These are phyloP conservation scores for Rhodotorula sp. DNA, from an alignment of 1,284 basidiomycete species.

Conservation along the genomic window DNA sequence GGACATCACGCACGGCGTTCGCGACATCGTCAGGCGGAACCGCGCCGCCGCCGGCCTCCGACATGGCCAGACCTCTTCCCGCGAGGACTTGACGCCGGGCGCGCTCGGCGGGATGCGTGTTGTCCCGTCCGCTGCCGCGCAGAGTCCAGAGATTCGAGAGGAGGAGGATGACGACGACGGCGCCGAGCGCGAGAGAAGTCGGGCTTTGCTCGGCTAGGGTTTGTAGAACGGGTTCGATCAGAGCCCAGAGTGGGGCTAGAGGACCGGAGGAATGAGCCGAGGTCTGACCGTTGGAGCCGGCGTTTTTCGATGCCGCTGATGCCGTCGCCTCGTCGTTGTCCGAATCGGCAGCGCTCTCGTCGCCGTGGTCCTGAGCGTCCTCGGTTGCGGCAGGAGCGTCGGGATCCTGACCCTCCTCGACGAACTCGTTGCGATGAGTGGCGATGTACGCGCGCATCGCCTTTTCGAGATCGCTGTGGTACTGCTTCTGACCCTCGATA, in stretches of 20 bases:
- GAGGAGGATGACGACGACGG: conserved; percentile 47
- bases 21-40: conserved; percentile 45
- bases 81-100: background rate
- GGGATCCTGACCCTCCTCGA: conserved; percentile 69
- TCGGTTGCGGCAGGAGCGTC: conserved; percentile 8
- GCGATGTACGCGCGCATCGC: conserved; percentile 84
- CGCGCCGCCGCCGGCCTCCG: background rate
- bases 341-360: background rate
- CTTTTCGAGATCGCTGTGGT: conserved; percentile 78
- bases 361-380: background rate
- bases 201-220: conserved; percentile 12
- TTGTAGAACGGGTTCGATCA: conserved; percentile 20
- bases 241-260: background rate
- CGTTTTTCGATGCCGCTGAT: background rate
- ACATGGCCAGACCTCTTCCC: background rate
- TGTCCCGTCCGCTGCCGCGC: background rate
- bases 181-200: conserved; percentile 40
- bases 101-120: conserved; percentile 16
- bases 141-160: conserved; percentile 50
- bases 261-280: background rate
- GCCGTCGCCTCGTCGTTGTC: background rate
- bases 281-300: background rate
- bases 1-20: conserved; percentile 46
- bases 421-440: conserved; percentile 82
- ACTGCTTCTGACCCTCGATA: conserved; percentile 90